phyloP scores from a whole-genome alignment of 2,329 filamentous ascomycete genomes.

The Botrytis squamosa region DNA sequence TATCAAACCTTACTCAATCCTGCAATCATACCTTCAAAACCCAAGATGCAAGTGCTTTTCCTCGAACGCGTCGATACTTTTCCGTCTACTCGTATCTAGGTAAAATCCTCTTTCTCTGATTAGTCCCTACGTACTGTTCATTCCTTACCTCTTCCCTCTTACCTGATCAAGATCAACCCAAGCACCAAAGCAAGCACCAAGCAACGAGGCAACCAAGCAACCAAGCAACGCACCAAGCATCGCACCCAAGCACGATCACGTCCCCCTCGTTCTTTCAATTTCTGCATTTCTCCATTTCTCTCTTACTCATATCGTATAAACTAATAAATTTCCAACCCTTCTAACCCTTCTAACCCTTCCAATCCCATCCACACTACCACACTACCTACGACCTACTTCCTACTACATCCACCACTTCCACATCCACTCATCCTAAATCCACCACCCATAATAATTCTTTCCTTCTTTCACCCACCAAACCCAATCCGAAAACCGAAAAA shows the following conservation, averaged over 20 bases:
- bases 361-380: no score
- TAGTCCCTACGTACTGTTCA: not conserved
- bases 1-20: not conserved
- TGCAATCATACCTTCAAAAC: not conserved
- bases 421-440: not conserved
- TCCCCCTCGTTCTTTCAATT: constrained; percentile 14
- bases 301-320: constrained; percentile 2
- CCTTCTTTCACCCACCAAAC: not conserved
- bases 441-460: constrained; percentile 16
- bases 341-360: not conserved
- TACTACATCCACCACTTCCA: not conserved
- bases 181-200: no score
- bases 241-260: not conserved
- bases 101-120: not conserved
- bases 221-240: no score
- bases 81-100: no score
- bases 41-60: not conserved
- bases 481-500: no score
- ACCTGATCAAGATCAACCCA: not conserved
- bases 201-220: no score
- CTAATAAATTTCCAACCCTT: not conserved
- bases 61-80: not conserved
- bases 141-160: constrained; percentile 7
- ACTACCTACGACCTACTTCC: no score
- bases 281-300: not conserved